Base-by-base conservation (phyloP, 192 early-diverging fungal species). In the Linnemannia hyalina region DNA sequence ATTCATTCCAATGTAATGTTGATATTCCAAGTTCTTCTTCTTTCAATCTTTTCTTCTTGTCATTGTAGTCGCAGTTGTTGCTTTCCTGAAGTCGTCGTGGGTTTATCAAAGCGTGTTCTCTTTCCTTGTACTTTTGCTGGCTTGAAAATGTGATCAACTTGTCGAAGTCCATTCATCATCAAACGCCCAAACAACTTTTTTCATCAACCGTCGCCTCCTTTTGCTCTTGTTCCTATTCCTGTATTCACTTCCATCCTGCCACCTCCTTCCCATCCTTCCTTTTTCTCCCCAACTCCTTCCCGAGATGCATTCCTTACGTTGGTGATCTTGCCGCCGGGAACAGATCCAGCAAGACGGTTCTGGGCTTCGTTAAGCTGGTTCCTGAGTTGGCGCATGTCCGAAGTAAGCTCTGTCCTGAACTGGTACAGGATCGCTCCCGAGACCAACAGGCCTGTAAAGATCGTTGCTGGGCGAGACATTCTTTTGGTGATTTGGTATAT, bases 281-380 rank as follows among this genome's bases (percentile, higher is more conserved):
- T 4, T 29, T 15, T 16, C 32, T 10, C 60, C 60, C 0, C 23
- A 2, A 23, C 29, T 65, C 26, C 29, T 65, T 65, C 26, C 29
- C 32, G 69, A 68, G 20, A 32, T 11, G 11, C 29, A 35, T 60
- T 38, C 57, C 71, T 86, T 86, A 86, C 84, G 54, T 81, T 81
- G 72, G 75, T 81, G 32, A 86, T 86, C 84, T 86, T 80, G 78
- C 60, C 81, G 42, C 84, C 84, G 36, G 84, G 84, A 32, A 86
- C 80, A 70, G 84, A 86, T 86, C 84, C 84, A 36, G 84, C 75
- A 32, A 86, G 80, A 49, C 84, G 84, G 73, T 86, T 86, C 80
- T 86, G 84, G 40, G 81, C 84, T 74, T 85, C 83, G 63, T n/a
- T 76, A 46, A 85, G 52, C 75, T 85, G 83, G 68, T 80, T 85